A percentile compares a stretch with the other conserved stretches of the same genome.
These are phyloP conservation scores for Phytopythium litorale DNA, from an alignment of 352 stramenopile species.

Conservation along the genomic window DNA sequence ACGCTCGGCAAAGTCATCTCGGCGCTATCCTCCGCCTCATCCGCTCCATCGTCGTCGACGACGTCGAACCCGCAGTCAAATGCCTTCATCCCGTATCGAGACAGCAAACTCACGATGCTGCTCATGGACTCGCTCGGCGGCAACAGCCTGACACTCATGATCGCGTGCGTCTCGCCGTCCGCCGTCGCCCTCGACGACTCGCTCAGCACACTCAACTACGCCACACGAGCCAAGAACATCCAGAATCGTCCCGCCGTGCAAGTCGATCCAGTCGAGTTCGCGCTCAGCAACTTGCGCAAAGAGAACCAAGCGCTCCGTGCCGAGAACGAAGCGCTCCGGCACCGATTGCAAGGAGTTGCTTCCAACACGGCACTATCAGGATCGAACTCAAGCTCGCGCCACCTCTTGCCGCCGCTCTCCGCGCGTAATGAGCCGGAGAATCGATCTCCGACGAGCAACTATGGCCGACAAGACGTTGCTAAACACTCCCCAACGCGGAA, in stretches of 20 bases:
- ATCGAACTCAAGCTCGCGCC: neutral
- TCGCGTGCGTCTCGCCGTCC: conserved; percentile 77
- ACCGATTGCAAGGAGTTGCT: conserved; percentile 30
- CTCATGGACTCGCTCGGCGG: conserved; percentile 83
- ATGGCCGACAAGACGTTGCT: conserved; percentile 9
- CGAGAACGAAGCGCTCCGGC: conserved; percentile 58
- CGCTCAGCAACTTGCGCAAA: conserved; percentile 53
- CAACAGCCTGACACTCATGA: conserved; percentile 81
- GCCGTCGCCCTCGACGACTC: conserved; percentile 59
- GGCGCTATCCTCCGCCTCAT: conserved; percentile 23
- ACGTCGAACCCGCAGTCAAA: conserved; percentile 15
- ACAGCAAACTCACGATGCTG: conserved; percentile 85
- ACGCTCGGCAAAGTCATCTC: conserved; percentile 86
- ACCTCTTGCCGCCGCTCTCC: neutral
- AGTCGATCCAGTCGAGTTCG: conserved; percentile 57
- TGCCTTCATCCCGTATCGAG: conserved; percentile 74
- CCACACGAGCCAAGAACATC: conserved; percentile 82
- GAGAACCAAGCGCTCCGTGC: conserved; percentile 55
- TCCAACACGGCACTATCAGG: neutral
- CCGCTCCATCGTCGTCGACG: neutral
- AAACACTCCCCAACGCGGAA: conserved; percentile 1
- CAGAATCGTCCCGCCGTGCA: conserved; percentile 75
- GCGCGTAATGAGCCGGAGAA: neutral
- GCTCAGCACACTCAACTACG: conserved; percentile 84
- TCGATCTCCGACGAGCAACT: conserved; percentile 7